Conservation (phyloP, 2,329 filamentous ascomycete species). For the Epichloe amarillans region DNA sequence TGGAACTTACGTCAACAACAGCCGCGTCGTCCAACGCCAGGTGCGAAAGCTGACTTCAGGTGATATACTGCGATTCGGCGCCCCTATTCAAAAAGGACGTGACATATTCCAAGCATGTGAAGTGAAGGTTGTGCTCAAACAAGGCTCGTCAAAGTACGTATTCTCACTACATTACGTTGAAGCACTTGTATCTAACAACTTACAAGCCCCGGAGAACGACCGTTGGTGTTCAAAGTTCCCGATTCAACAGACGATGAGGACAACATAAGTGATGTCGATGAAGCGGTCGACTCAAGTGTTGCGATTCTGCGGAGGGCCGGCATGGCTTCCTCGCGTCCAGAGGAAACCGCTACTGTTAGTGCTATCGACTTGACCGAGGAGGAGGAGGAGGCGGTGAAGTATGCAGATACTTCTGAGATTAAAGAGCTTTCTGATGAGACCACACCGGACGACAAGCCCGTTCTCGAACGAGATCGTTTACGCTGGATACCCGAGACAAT, state of each 20-base stretch:
- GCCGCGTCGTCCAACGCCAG: constrained; percentile 10
- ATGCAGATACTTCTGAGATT: not conserved
- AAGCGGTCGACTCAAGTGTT: constrained; percentile 13
- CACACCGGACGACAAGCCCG: not conserved
- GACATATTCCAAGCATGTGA: constrained; percentile 25
- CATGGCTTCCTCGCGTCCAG: constrained; percentile 6
- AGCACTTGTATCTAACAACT: not conserved
- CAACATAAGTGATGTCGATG: constrained; percentile 14
- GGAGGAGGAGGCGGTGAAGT: not conserved
- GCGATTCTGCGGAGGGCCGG: constrained; percentile 16
- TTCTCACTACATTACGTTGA: not conserved
- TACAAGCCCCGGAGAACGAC: constrained; percentile 14
- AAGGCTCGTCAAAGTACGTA: constrained; percentile 14
- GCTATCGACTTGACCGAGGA: constrained; percentile 13
- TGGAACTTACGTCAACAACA: constrained; percentile 34
- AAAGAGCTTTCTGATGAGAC: not conserved
- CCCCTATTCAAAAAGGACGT: constrained; percentile 20
- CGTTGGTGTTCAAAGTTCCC: constrained; percentile 27
- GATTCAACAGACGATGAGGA: constrained; percentile 26
- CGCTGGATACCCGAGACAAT: not conserved
- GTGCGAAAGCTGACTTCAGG: constrained; percentile 12
- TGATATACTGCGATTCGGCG: constrained; percentile 24
- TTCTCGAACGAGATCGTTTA: not conserved
- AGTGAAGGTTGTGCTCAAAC: constrained; percentile 21
- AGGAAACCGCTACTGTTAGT: constrained; percentile 8